These are phyloP conservation scores for Asterophora lycoperdoides DNA, from an alignment of 768 basidiomycete species.

Conservation along the genomic window DNA sequence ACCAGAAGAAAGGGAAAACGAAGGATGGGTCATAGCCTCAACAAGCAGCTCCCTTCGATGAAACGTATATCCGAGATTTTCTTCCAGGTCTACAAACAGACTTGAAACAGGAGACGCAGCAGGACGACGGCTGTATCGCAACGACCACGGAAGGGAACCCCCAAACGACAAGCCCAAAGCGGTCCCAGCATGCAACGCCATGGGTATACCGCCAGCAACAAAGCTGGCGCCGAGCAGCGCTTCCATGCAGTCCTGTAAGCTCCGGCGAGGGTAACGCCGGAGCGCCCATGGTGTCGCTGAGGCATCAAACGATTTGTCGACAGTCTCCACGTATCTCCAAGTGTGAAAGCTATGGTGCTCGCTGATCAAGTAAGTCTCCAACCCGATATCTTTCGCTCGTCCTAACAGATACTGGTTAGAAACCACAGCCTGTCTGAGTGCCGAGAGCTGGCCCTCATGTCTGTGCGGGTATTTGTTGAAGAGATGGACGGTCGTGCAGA, in stretches of 20 bases:
- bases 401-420: conserved; percentile 68
- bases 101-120: conserved; percentile 34
- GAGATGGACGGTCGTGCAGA: conserved; percentile 71
- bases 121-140: conserved; percentile 43
- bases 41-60: conserved; percentile 55
- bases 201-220: conserved; percentile 63
- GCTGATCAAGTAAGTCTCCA: conserved; percentile 60
- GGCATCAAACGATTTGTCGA: conserved; percentile 27
- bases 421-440: conserved; percentile 58
- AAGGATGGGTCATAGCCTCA: conserved; percentile 85
- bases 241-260: conserved; percentile 88
- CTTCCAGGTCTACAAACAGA: conserved; percentile 55
- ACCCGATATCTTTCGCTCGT: conserved; percentile 57
- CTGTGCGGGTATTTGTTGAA: conserved; percentile 72
- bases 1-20: conserved; percentile 47
- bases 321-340: conserved; percentile 55
- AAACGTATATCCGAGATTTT: conserved; percentile 67
- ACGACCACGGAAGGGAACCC: conserved; percentile 61
- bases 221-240: conserved; percentile 78
- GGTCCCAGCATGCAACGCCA: conserved; percentile 62
- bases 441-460: conserved; percentile 80
- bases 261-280: conserved; percentile 58
- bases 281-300: conserved; percentile 27
- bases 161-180: conserved; percentile 71
- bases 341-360: conserved; percentile 48